A percentile compares a stretch with the other conserved stretches of the same genome.
These are phyloP conservation scores for Mycosarcoma mackinlayi DNA, from an alignment of 1,284 basidiomycete genomes.

Conservation along the genomic window DNA sequence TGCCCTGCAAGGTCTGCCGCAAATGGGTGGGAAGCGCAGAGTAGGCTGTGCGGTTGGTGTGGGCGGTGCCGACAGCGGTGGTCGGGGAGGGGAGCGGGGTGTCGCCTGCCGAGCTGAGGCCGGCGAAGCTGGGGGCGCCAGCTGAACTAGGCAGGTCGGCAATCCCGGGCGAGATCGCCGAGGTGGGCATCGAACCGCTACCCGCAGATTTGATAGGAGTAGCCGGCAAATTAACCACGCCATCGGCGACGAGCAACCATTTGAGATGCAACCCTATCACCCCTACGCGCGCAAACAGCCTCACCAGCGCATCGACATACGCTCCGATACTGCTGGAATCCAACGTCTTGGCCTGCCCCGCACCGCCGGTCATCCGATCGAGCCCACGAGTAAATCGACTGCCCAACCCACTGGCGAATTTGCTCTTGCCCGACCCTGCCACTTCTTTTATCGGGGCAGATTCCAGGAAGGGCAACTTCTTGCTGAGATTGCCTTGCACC, in stretches of 20 bases:
- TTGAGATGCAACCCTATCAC: conserved; percentile 10
- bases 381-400: conserved; percentile 19
- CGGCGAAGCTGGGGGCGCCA: background rate
- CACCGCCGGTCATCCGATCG: conserved; percentile 25
- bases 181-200: too few relatives aligned
- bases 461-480: conserved; percentile 77
- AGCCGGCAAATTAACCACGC: too few relatives aligned
- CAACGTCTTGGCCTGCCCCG: conserved; percentile 9
- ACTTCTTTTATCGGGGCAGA: conserved; percentile 75
- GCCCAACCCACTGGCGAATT: conserved; percentile 13
- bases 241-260: conserved; percentile 13
- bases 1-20: conserved; percentile 77
- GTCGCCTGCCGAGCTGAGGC: too few relatives aligned
- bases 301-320: conserved; percentile 12
- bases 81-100: background rate
- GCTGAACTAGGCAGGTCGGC: too few relatives aligned
- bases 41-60: conserved; percentile 21
- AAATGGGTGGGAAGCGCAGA: conserved; percentile 70
- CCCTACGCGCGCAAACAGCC: background rate
- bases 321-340: background rate
- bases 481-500: conserved; percentile 74
- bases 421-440: conserved; percentile 2
- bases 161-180: too few relatives aligned
- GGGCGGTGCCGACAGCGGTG: conserved; percentile 10
- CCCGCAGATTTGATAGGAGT: too few relatives aligned